Evolutionary conservation across 2,329 filamentous ascomycete genomes (phyloP).

Genomic region (Fusarium anguioides): DNA sequence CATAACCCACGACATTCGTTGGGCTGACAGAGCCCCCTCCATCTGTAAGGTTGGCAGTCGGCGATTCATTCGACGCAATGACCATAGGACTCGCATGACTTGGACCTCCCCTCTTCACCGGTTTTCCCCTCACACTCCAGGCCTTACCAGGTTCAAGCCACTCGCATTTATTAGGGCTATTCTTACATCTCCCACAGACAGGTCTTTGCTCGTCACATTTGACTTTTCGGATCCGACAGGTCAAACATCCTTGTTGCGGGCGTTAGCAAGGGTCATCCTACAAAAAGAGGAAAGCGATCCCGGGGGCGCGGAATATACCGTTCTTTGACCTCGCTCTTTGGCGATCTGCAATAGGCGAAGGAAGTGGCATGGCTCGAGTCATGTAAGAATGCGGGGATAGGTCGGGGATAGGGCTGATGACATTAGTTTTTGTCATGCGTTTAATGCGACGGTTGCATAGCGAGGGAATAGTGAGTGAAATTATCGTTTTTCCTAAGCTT

Average conservation of each 20-base stretch:
- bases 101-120: not conserved
- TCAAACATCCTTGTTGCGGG: slow-evolving; percentile 24
- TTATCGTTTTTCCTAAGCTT: no score
- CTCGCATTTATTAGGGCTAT: slow-evolving; percentile 34
- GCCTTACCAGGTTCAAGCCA: slow-evolving; percentile 33
- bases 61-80: slow-evolving; percentile 6
- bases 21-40: not conserved
- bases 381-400: not conserved
- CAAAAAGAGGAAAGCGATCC: no score
- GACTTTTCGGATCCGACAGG: slow-evolving; percentile 41
- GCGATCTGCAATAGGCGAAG: slow-evolving; percentile 12
- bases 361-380: slow-evolving; percentile 19
- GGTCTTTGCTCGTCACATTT: slow-evolving; percentile 39
- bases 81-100: not conserved
- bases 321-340: slow-evolving; percentile 39
- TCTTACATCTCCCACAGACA: slow-evolving; percentile 32
- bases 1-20: not conserved
- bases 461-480: no score
- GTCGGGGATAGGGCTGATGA: not conserved
- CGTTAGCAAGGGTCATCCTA: not conserved
- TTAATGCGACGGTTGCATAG: not conserved
- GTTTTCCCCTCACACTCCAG: slow-evolving; percentile 10
- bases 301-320: slow-evolving; percentile 17
- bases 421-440: not conserved
- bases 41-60: not conserved